A percentile compares a stretch with the other conserved stretches of the same genome.
These are phyloP conservation scores for Corynespora cassiicola DNA, from an alignment of 2,329 filamentous ascomycete species.

Conservation along the genomic window DNA sequence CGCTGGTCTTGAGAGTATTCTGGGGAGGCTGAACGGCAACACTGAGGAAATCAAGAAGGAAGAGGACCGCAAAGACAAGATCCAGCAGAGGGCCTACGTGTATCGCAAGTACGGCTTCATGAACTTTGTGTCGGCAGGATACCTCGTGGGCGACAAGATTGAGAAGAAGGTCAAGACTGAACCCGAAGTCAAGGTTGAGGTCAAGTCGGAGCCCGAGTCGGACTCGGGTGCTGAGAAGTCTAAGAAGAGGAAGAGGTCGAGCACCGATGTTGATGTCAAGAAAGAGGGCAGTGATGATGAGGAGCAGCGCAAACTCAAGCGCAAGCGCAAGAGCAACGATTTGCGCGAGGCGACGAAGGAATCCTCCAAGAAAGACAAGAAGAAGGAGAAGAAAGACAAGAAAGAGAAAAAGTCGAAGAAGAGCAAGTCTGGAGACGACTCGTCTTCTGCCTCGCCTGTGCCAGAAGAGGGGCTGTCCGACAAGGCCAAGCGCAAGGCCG, in stretches of 20 bases:
- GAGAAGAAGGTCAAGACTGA: slow-evolving; percentile 55
- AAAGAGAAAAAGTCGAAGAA: slow-evolving; percentile 32
- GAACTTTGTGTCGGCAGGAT: slow-evolving; percentile 86
- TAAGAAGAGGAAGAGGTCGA: slow-evolving; percentile 42
- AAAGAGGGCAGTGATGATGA: slow-evolving; percentile 39
- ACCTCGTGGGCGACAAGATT: slow-evolving; percentile 67
- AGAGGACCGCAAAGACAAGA: slow-evolving; percentile 69
- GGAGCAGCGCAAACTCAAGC: slow-evolving; percentile 40
- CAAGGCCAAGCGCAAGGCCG: slow-evolving; percentile 46
- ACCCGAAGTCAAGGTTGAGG: slow-evolving; percentile 47
- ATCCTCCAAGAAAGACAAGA: slow-evolving; percentile 25
- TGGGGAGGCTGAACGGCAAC: slow-evolving; percentile 90
- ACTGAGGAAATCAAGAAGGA: slow-evolving; percentile 76
- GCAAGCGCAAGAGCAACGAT: slow-evolving; percentile 46
- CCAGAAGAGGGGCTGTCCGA: slow-evolving; percentile 49
- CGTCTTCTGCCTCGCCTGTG: slow-evolving; percentile 20
- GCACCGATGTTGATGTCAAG: slow-evolving; percentile 34
- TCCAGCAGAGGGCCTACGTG: slow-evolving; percentile 76
- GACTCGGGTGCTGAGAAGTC: slow-evolving; percentile 34
- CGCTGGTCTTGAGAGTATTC: slow-evolving; percentile 82
- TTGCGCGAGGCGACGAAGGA: slow-evolving; percentile 26
- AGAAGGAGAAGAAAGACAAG: slow-evolving; percentile 43
- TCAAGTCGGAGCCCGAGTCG: slow-evolving; percentile 50
- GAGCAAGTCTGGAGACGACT: slow-evolving; percentile 26
- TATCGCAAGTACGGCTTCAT: slow-evolving; percentile 79